Evolutionary conservation across 2,329 filamentous ascomycete genomes (phyloP).

Genomic region (Aspergillus amoenus): DNA sequence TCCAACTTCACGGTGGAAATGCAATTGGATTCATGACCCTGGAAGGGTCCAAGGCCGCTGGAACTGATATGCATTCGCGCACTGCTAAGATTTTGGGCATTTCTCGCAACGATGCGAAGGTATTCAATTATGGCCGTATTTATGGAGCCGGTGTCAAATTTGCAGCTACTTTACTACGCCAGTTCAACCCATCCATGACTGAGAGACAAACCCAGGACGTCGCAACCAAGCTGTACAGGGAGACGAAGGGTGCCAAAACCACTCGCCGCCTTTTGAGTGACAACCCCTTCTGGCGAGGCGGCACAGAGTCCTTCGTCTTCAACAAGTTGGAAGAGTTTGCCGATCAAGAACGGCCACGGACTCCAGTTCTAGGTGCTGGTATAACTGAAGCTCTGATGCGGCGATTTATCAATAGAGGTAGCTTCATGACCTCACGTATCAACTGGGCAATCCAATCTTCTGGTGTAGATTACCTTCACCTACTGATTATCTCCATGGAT

Average conservation of each 20-base stretch:
- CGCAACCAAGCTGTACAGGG: conserved; percentile 77
- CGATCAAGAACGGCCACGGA: conserved; percentile 85
- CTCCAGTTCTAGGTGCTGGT: conserved; percentile 87
- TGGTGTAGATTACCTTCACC: conserved; percentile 93
- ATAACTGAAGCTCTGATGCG: conserved; percentile 95
- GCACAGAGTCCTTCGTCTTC: conserved; percentile 96
- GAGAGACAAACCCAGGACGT: conserved; percentile 75
- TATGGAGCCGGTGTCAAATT: conserved; percentile 98
- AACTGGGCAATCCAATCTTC: conserved; percentile 99
- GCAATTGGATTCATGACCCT: conserved; percentile 99
- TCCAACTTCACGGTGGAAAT: conserved; percentile 92
- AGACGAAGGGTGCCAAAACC: conserved; percentile 88
- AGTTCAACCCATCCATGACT: conserved; percentile 84
- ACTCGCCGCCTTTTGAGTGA: conserved; percentile 70
- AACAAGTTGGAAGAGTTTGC: conserved; percentile 98
- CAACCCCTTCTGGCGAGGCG: conserved; percentile 86
- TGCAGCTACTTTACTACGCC: conserved; percentile 80
- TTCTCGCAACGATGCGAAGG: conserved; percentile 89
- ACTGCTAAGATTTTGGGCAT: conserved; percentile 92
- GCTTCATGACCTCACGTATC: conserved; percentile 92
- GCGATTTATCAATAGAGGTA: conserved; percentile 81
- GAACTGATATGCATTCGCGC: conserved; percentile 90
- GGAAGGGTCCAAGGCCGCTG: conserved; percentile 90
- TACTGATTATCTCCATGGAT: conserved; percentile 92
- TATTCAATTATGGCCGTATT: conserved; percentile 98